phyloP scores from a whole-genome alignment of 2,329 filamentous ascomycete species.

The Sclerotinia glacialis region DNA sequence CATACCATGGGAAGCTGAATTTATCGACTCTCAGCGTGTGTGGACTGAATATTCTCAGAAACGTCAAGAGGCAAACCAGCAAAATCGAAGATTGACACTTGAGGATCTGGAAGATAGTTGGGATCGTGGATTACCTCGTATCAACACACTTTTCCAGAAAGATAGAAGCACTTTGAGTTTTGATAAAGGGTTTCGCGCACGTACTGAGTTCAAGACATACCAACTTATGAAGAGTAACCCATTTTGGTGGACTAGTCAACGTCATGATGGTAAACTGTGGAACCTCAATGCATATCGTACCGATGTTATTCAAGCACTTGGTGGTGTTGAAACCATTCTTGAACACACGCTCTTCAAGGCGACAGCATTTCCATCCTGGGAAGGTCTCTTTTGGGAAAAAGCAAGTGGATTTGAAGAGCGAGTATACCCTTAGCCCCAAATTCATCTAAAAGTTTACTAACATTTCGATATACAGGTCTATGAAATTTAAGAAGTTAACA shows the following conservation, averaged over 20 bases:
- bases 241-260: slow-evolving; percentile 98
- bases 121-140: slow-evolving; percentile 95
- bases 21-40: slow-evolving; percentile 96
- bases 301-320: slow-evolving; percentile 87
- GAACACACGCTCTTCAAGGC: slow-evolving; percentile 97
- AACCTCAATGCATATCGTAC: slow-evolving; percentile 94
- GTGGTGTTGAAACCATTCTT: slow-evolving; percentile 95
- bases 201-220: slow-evolving; percentile 97
- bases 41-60: slow-evolving; percentile 99
- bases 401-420: slow-evolving; percentile 45
- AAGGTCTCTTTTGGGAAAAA: slow-evolving; percentile 88
- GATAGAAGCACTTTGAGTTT: slow-evolving; percentile 95
- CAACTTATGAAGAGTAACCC: slow-evolving; percentile 99
- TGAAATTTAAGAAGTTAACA: slow-evolving; percentile 99
- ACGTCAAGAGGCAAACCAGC: slow-evolving; percentile 91
- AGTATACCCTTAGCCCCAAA: neutral
- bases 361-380: slow-evolving; percentile 95
- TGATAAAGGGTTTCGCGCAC: slow-evolving; percentile 94
- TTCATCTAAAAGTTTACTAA: neutral
- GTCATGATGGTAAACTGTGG: slow-evolving; percentile 97
- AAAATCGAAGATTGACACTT: slow-evolving; percentile 89
- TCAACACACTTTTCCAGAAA: slow-evolving; percentile 99
- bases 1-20: slow-evolving; percentile 98
- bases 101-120: slow-evolving; percentile 98
- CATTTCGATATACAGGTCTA: slow-evolving; percentile 41